Base-by-base conservation (phyloP, 768 basidiomycete species). In the Paxillus rubicundulus region DNA sequence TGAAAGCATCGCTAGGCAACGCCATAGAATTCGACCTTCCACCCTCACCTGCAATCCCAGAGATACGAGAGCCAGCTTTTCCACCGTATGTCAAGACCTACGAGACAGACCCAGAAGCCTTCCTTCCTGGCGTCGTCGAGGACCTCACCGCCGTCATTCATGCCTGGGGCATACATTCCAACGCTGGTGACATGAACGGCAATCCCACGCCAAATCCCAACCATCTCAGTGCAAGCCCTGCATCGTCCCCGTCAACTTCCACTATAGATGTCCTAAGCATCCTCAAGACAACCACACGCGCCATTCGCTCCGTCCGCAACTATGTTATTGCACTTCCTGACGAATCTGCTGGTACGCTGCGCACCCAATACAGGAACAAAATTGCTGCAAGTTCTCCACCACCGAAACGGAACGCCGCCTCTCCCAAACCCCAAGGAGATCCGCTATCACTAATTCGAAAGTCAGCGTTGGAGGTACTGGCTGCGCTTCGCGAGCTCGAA, bases 301-400 rank as follows among this genome's bases (percentile, higher is more conserved):
- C 89, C 4, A 84, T 97, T 43, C 83, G 93, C 32, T 85, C 86
- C 13, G 87, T 91, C 30, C 81, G 92, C 12, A 90, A 90, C 65
- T 94, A 93, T 66, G 72, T 93, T 17, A 74, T 94, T 30, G 83
- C 87, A 0, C 80, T 94, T 13, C 92, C 91, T 0, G 85, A 92
- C 62, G 88, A 92, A 52, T 80, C 78, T 2, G 74, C 81, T 14
- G 80, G 74, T 9, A 77, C 80, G 2, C 75, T 79, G 62, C 77
- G 76, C 36, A 73, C 76, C 42, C 73, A 85, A 20, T 89, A 84
- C 69, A 78, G 85, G 34, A 80, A 79, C 42, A 77, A 74, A 20
- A 74, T 64, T 69, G 46, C 75, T 76, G 45, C 69, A 56, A 52
- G 59, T 57, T 55, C 45, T 18, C 67, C 63, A 1, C 55, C 57